A percentile compares a stretch with the other conserved stretches of the same genome.
These are phyloP conservation scores for Hypoxylon cercidicola DNA, from an alignment of 495 filamentous ascomycete species.

Conservation along the genomic window DNA sequence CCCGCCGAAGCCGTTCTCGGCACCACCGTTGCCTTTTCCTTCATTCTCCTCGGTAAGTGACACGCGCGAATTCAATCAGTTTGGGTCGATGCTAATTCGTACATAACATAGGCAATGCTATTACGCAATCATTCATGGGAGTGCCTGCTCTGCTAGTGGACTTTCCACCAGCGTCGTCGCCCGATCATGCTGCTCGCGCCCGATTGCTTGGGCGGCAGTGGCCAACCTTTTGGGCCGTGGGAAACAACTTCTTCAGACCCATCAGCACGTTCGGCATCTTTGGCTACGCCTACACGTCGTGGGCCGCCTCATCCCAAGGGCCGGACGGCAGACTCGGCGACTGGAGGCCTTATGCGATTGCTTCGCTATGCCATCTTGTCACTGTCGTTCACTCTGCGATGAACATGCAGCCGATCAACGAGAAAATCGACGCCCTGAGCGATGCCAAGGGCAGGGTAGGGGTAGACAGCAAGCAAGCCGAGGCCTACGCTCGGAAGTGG, in stretches of 20 bases:
- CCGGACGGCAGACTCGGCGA: conserved; percentile 39
- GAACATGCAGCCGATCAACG: conserved; percentile 64
- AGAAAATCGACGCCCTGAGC: conserved; percentile 53
- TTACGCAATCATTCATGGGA: conserved; percentile 63
- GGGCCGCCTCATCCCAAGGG: conserved; percentile 33
- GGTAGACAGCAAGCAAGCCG: conserved; percentile 47
- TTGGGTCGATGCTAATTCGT: conserved; percentile 6
- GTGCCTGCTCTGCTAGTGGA: conserved; percentile 59
- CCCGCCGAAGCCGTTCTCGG: conserved; percentile 46
- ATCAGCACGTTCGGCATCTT: conserved; percentile 59
- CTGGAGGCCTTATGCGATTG: conserved; percentile 54
- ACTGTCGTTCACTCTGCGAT: conserved; percentile 58
- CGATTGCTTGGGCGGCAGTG: conserved; percentile 58
- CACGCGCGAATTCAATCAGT: neutral
- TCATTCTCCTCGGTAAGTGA: conserved; percentile 56
- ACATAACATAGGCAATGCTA: conserved; percentile 57
- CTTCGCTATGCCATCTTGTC: conserved; percentile 54
- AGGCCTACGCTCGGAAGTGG: conserved; percentile 52
- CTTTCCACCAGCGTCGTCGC: conserved; percentile 55
- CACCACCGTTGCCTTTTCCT: conserved; percentile 54
- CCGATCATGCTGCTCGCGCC: conserved; percentile 51
- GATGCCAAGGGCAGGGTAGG: conserved; percentile 45
- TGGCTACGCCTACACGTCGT: conserved; percentile 56
- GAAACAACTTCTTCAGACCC: conserved; percentile 61
- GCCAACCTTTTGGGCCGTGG: conserved; percentile 59